A percentile compares a stretch with the other conserved stretches of the same genome.
phyloP scores from a whole-genome alignment of 192 early-diverging fungal genomes.

The Piromyces sp. region DNA sequence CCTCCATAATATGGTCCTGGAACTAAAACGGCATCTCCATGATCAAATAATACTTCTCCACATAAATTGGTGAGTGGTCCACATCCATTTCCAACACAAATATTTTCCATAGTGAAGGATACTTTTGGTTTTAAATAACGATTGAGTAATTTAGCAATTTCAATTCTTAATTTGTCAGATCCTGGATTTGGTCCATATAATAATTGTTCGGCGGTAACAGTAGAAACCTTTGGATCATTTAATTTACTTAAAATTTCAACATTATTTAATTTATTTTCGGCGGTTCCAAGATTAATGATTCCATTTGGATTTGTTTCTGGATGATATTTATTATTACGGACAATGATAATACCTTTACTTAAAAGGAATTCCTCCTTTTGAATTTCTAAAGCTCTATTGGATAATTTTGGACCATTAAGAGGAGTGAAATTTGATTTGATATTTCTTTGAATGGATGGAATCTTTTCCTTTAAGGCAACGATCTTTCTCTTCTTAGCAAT shows the following conservation, averaged over 20 bases:
- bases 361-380: neutral
- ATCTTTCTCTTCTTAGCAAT: too few relatives aligned
- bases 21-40: slow-evolving; percentile 55
- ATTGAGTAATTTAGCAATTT: slow-evolving; percentile 48
- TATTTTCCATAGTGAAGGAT: slow-evolving; percentile 23
- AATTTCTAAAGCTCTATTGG: neutral
- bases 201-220: slow-evolving; percentile 6
- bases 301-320: slow-evolving; percentile 37
- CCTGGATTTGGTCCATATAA: slow-evolving; percentile 33
- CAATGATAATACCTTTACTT: neutral
- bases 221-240: neutral
- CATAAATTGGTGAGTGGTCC: slow-evolving; percentile 45
- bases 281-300: slow-evolving; percentile 64
- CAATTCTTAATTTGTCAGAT: slow-evolving; percentile 25
- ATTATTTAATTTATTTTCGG: slow-evolving; percentile 54
- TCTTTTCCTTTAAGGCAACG: too few relatives aligned
- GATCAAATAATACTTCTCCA: slow-evolving; percentile 40
- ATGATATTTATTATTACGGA: neutral
- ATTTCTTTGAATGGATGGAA: neutral
- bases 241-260: slow-evolving; percentile 36
- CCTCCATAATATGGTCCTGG: slow-evolving; percentile 62
- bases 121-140: slow-evolving; percentile 29
- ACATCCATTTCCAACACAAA: slow-evolving; percentile 49
- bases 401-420: neutral
- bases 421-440: neutral